phyloP scores from a whole-genome alignment of 306 rosid species.

The Heteromeles arbutifolia region DNA sequence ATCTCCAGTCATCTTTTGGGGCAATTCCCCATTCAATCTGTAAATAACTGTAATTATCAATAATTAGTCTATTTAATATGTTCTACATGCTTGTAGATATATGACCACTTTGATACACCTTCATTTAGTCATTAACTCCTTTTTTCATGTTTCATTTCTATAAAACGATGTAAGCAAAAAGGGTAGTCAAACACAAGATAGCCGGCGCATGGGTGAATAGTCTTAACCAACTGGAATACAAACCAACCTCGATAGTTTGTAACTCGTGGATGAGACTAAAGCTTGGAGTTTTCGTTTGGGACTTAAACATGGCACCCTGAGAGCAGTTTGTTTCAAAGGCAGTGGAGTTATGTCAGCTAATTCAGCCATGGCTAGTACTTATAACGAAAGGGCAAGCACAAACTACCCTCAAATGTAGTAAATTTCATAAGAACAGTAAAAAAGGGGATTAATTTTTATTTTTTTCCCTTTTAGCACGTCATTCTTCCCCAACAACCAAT shows the following conservation, averaged over 20 bases:
- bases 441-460: background rate
- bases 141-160: too few relatives aligned
- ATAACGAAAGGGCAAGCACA: background rate
- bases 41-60: conserved; percentile 10
- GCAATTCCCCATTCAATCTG: conserved; percentile 20
- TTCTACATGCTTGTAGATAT: background rate
- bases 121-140: background rate
- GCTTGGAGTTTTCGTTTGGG: background rate
- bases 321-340: background rate
- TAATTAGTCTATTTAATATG: background rate
- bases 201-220: background rate
- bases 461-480: background rate
- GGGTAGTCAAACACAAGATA: background rate
- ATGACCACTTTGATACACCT: background rate
- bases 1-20: conserved; percentile 22
- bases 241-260: too few relatives aligned
- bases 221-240: background rate
- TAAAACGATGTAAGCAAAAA: background rate
- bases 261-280: background rate
- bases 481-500: background rate
- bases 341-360: background rate
- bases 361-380: background rate
- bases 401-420: background rate
- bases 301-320: background rate
- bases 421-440: background rate